Base-by-base conservation (phyloP, 2,329 filamentous ascomycete genomes). In the Xylariaceae sp. region DNA sequence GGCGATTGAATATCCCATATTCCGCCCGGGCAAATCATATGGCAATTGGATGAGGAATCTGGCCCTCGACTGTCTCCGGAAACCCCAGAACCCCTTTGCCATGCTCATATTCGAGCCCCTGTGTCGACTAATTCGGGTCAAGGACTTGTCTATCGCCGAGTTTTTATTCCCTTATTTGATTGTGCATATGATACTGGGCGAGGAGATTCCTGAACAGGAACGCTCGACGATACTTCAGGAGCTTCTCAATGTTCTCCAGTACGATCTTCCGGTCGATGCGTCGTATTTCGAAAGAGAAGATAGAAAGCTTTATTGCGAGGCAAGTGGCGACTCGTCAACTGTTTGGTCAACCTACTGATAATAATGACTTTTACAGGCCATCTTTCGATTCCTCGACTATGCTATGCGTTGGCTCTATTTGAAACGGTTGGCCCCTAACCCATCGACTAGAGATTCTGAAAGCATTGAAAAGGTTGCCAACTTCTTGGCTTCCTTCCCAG, bases 351-450 rank as follows among this genome's bases (percentile, higher is more conserved):
- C 15, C 13, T 42, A 7, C 50, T 5, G 44, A 34, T 23, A 35
- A 47, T 37, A 68, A 74, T 44, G 75, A 57, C n/a, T 2, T 13
- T 55, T 39, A 18, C 58, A 94, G 89, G 91, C 89, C 58, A 87
- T 97, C 1, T 99, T 99, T 72, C 85, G 88, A 51, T 84, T 95
- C 3, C 80, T 99, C 0, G 95, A 99, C 72, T 97, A 99, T 72
- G 83, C 93, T 62, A 92, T 91, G 70, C 83, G 88, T 64, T 99
- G 93, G 92, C 77, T 95, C 23, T 91, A 96, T 67, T 84, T 88
- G 56, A 95, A 90, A 72, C 84, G 84, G 56, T 66, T 71, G 8
- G 65, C 71, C 18, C 66, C 67, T 6, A 69, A 67, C 6, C 70
- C 59, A 49, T 70, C 45, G 34, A 59, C 66, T 9, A 75, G 76